These are phyloP conservation scores for Phytophthora vignae DNA, from an alignment of 352 stramenopile genomes.

Conservation along the genomic window DNA sequence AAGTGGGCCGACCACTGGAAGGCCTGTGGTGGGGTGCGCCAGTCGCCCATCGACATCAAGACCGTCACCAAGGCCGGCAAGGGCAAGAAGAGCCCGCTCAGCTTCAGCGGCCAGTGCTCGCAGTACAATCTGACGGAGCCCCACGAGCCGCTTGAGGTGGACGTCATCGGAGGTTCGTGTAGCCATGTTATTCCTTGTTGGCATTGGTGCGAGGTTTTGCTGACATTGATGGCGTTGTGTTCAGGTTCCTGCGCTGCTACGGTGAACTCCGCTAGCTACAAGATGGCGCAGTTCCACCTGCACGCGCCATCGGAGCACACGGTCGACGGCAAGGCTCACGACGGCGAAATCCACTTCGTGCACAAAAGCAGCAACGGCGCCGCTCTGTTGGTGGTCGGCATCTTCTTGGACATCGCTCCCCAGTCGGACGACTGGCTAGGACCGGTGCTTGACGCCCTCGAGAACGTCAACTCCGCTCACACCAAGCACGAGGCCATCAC, in stretches of 20 bases:
- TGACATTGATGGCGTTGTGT: slow-evolving; percentile 4
- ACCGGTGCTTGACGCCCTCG: slow-evolving; percentile 44
- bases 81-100: too few relatives aligned
- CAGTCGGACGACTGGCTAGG: slow-evolving; percentile 39
- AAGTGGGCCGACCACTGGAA: too few relatives aligned
- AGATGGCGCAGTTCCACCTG: slow-evolving; percentile 54
- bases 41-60: too few relatives aligned
- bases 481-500: slow-evolving; percentile 9
- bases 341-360: slow-evolving; percentile 70
- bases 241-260: slow-evolving; percentile 22
- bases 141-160: too few relatives aligned
- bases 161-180: neutral
- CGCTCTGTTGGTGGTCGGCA: slow-evolving; percentile 50
- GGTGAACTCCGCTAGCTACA: slow-evolving; percentile 23
- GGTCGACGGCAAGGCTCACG: slow-evolving; percentile 54
- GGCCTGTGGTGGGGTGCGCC: too few relatives aligned
- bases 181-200: neutral
- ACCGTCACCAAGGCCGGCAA: too few relatives aligned
- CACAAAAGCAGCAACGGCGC: slow-evolving; percentile 50
- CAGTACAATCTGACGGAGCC: too few relatives aligned
- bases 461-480: slow-evolving; percentile 34
- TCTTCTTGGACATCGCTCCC: slow-evolving; percentile 35
- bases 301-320: slow-evolving; percentile 71
- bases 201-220: neutral
- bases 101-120: too few relatives aligned